phyloP scores from a whole-genome alignment of 306 rosid genomes.

The Cyclanthera cordifolia region DNA sequence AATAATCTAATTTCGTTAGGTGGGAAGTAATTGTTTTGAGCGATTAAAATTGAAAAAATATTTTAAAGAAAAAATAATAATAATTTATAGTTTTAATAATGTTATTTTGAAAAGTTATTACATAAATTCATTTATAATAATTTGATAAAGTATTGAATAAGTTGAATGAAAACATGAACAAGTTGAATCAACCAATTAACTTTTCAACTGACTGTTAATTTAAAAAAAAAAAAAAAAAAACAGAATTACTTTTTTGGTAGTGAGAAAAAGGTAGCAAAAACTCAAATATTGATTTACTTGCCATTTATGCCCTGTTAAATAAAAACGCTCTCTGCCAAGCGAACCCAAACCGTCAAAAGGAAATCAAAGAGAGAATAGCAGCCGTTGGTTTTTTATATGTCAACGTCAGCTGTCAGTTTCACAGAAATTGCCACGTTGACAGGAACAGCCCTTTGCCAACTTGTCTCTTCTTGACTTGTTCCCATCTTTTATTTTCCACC shows the following conservation, averaged over 20 bases:
- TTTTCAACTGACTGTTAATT: too few species aligned
- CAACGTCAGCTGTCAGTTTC: background rate
- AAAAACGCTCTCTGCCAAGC: background rate
- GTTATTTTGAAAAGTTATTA: too few species aligned
- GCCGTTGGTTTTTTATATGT: slow-evolving; percentile 2
- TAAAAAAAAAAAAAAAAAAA: too few species aligned
- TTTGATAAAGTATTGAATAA: too few species aligned
- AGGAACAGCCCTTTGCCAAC: background rate
- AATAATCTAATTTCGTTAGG: background rate
- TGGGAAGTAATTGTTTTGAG: too few species aligned
- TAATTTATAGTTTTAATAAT: too few species aligned
- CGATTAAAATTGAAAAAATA: too few species aligned
- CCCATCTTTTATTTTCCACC: slow-evolving; percentile 9
- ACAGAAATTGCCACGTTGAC: slow-evolving; percentile 2
- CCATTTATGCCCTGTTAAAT: background rate
- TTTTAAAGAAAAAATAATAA: too few species aligned
- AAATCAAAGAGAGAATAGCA: background rate
- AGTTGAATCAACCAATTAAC: too few species aligned
- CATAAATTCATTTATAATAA: too few species aligned
- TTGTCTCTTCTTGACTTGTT: background rate
- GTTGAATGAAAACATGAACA: too few species aligned
- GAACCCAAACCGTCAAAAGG: background rate
- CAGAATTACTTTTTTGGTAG: background rate
- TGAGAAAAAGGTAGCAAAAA: background rate
- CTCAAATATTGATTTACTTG: background rate